Conservation (phyloP, 2,329 filamentous ascomycete species). For the Decorospora gaudefroyi region DNA sequence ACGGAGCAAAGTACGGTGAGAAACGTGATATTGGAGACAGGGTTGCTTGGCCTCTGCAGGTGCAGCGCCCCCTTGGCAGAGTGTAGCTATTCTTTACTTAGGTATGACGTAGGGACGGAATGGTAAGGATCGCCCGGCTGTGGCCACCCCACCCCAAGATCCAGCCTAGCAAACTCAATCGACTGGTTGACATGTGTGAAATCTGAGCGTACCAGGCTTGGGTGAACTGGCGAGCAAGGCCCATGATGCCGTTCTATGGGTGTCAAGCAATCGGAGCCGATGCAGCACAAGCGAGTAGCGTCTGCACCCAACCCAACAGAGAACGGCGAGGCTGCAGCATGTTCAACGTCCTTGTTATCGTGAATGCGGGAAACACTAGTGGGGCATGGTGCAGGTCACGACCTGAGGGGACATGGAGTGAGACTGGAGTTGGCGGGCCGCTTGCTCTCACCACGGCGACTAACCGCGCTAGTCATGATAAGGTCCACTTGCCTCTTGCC, state of each 20-base stretch:
- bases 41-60: slow-evolving; percentile 18
- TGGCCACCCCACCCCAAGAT: slow-evolving; percentile 7
- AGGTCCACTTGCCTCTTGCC: slow-evolving; percentile 17
- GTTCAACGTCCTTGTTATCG: too few relatives aligned
- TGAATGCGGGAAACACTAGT: slow-evolving; percentile 17
- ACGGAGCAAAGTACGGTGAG: slow-evolving; percentile 26
- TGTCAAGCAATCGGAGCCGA: slow-evolving; percentile 11
- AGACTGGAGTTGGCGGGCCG: slow-evolving; percentile 27
- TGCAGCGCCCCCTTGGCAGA: slow-evolving; percentile 19
- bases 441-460: slow-evolving; percentile 22
- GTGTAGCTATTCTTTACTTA: slow-evolving; percentile 14
- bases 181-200: slow-evolving; percentile 9
- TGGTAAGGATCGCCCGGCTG: slow-evolving; percentile 11
- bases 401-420: slow-evolving; percentile 21
- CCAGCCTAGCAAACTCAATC: slow-evolving; percentile 11
- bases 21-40: slow-evolving; percentile 11
- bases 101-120: slow-evolving; percentile 21
- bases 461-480: slow-evolving; percentile 25
- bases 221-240: too few relatives aligned
- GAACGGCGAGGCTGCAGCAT: slow-evolving; percentile 22
- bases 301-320: slow-evolving; percentile 9
- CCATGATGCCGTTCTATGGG: not conserved
- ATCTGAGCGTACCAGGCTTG: not conserved
- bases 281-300: slow-evolving; percentile 22
- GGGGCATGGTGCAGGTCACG: slow-evolving; percentile 15